Conservation (phyloP, 1,284 basidiomycete species). For the Rhizopogon parksii region DNA sequence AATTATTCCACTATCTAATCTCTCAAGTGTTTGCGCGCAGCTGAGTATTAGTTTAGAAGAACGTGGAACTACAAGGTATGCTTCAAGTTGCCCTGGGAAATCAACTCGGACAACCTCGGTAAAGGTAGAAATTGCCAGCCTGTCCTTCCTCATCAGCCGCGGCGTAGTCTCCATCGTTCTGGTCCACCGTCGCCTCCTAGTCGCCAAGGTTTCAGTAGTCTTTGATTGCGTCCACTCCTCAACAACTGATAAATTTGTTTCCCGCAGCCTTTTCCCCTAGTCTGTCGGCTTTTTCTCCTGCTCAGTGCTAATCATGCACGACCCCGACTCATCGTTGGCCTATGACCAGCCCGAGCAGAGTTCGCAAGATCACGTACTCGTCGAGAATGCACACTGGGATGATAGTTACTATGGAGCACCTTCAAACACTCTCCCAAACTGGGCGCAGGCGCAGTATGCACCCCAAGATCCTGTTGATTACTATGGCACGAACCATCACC, state of each 20-base stretch:
- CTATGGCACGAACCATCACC: neutral
- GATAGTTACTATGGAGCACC: neutral
- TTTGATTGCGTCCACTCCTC: neutral
- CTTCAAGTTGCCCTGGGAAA: constrained; percentile 3
- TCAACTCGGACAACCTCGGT: constrained; percentile 2
- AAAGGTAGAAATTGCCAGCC: neutral
- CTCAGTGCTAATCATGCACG: constrained; percentile 20
- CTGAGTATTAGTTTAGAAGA: neutral
- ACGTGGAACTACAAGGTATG: neutral
- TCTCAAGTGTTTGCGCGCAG: neutral
- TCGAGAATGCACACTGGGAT: constrained; percentile 6
- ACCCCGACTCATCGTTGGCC: constrained; percentile 16
- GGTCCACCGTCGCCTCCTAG: no score
- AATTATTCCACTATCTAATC: neutral
- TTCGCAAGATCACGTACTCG: constrained; percentile 3
- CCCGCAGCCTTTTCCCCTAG: neutral
- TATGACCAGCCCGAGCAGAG: constrained; percentile 21
- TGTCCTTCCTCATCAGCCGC: no score
- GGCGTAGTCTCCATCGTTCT: no score
- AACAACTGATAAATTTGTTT: neutral
- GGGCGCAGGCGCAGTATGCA: constrained; percentile 1
- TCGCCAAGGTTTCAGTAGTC: no score
- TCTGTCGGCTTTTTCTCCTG: neutral
- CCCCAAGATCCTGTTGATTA: constrained; percentile 7
- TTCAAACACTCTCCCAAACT: constrained; percentile 4